These are phyloP conservation scores for Aspergillus asperescens DNA, from an alignment of 495 filamentous ascomycete species.

Conservation along the genomic window DNA sequence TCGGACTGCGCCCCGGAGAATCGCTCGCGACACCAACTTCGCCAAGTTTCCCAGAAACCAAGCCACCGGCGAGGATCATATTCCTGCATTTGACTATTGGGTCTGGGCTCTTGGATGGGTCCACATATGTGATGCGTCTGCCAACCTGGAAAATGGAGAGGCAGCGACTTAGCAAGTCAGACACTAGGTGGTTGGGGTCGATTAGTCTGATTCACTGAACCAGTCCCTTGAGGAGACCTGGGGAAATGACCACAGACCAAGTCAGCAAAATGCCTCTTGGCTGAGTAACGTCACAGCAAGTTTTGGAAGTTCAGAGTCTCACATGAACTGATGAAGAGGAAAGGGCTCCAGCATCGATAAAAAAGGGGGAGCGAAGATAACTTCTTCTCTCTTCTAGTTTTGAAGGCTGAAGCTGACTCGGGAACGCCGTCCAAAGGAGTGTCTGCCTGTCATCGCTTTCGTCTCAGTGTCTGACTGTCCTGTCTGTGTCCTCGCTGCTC, in stretches of 20 bases:
- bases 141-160: too few species aligned
- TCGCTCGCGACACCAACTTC: neutral
- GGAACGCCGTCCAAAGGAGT: neutral
- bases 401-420: neutral
- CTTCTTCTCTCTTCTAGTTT: neutral
- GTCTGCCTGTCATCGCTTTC: neutral
- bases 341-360: neutral
- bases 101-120: conserved; percentile 1
- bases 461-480: neutral
- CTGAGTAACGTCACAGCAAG: conserved; percentile 8
- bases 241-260: conserved; percentile 8
- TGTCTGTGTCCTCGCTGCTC: neutral
- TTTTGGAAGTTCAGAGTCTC: neutral
- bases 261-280: conserved; percentile 8
- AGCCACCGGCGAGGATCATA: conserved; percentile 8
- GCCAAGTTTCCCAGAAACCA: conserved; percentile 3
- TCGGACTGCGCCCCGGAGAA: neutral
- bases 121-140: conserved; percentile 2
- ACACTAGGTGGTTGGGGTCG: too few species aligned
- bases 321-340: neutral
- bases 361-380: neutral
- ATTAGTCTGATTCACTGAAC: conserved; percentile 4
- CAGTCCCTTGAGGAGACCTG: neutral
- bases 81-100: conserved; percentile 6
- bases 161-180: neutral